A percentile compares a stretch with the other conserved stretches of the same genome.
These are phyloP conservation scores for Lepiota venenata DNA, from an alignment of 768 basidiomycete genomes.

Conservation along the genomic window DNA sequence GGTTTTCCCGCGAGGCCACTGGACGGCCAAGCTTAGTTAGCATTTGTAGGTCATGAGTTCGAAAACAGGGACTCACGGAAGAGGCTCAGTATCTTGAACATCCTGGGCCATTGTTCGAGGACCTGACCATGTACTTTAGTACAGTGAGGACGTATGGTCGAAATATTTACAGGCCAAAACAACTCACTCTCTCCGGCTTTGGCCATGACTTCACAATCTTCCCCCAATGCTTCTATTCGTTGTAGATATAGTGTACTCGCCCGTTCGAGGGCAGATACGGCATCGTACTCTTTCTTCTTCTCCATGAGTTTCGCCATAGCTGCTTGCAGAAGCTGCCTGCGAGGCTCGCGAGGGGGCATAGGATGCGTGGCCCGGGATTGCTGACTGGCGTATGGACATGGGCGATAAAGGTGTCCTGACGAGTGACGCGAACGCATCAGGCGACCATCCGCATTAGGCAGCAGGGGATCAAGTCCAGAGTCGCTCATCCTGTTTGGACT, in stretches of 20 bases:
- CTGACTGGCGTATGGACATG: slow-evolving; percentile 51
- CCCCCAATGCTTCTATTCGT: slow-evolving; percentile 63
- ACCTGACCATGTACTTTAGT: slow-evolving; percentile 69
- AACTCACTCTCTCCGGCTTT: slow-evolving; percentile 64
- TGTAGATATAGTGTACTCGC: slow-evolving; percentile 61
- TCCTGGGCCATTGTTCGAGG: slow-evolving; percentile 76
- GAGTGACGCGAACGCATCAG: slow-evolving; percentile 11
- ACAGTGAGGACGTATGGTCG: background rate
- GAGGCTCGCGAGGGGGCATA: slow-evolving; percentile 37
- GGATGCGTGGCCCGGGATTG: slow-evolving; percentile 47
- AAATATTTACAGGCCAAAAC: background rate
- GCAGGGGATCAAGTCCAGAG: background rate
- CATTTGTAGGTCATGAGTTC: too few species aligned
- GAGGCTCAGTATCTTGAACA: slow-evolving; percentile 72
- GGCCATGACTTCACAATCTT: slow-evolving; percentile 77
- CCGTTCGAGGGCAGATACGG: slow-evolving; percentile 67
- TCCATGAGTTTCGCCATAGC: slow-evolving; percentile 57
- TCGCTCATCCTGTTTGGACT: slow-evolving; percentile 1
- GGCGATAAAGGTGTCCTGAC: background rate
- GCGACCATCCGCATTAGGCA: slow-evolving; percentile 11
- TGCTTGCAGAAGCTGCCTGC: slow-evolving; percentile 41
- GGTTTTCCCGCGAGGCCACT: slow-evolving; percentile 50
- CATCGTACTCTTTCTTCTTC: slow-evolving; percentile 81
- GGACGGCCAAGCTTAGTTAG: background rate
- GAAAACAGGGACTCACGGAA: slow-evolving; percentile 42